Percentiles rank a stretch among this genome's conserved stretches.
Conservation (phyloP, 2,329 filamentous ascomycete genomes). For the Mariannaea elegans region DNA sequence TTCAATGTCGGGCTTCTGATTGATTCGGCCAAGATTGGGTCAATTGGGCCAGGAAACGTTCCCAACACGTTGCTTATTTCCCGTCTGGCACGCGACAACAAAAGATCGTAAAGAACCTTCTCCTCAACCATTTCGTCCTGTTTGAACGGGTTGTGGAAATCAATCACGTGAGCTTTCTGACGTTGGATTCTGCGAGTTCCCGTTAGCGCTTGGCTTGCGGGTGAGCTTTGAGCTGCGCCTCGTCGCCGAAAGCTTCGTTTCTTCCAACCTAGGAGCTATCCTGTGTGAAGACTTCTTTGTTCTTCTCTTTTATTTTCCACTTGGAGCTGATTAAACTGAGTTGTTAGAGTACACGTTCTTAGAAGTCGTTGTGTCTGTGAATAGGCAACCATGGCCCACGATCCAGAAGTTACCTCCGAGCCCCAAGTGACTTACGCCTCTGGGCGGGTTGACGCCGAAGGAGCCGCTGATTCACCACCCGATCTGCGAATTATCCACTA, state of each 20-base stretch:
- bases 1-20: slow-evolving; percentile 18
- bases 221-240: slow-evolving; percentile 17
- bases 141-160: too few species aligned
- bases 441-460: slow-evolving; percentile 31
- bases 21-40: background rate
- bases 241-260: slow-evolving; percentile 10
- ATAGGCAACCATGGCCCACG: slow-evolving; percentile 30
- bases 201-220: slow-evolving; percentile 13
- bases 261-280: background rate
- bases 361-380: background rate
- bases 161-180: slow-evolving; percentile 26
- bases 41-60: background rate
- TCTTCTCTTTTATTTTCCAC: background rate
- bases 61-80: slow-evolving; percentile 11
- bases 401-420: slow-evolving; percentile 35
- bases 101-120: background rate
- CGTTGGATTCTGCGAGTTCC: slow-evolving; percentile 20
- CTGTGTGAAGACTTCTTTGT: background rate
- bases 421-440: slow-evolving; percentile 41
- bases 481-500: slow-evolving; percentile 87
- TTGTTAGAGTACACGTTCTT: background rate
- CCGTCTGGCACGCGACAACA: background rate
- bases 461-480: slow-evolving; percentile 51
- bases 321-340: background rate
- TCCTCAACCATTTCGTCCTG: background rate